phyloP scores from a whole-genome alignment of 1,284 basidiomycete species.

The Chalciporus sp. region DNA sequence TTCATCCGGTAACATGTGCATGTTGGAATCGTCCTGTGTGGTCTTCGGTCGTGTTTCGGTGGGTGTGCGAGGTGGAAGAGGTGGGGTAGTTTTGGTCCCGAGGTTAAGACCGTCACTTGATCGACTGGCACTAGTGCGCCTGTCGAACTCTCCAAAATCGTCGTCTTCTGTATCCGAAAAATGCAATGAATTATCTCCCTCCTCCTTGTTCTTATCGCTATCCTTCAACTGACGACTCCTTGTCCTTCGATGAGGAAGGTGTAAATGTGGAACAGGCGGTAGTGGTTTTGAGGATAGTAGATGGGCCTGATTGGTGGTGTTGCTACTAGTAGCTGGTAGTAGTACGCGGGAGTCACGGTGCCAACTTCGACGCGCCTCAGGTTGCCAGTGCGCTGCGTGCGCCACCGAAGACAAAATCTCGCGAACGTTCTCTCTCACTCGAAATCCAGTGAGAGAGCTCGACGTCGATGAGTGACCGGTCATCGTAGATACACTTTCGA shows the following conservation, averaged over 20 bases:
- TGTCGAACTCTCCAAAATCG: constrained; percentile 3
- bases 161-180: constrained; percentile 18
- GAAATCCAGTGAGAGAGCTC: not conserved
- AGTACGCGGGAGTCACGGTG: too few species aligned
- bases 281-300: not conserved
- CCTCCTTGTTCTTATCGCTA: constrained; percentile 8
- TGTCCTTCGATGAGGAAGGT: constrained; percentile 11
- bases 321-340: too few species aligned
- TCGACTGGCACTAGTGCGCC: not conserved
- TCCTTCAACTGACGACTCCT: constrained; percentile 22
- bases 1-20: constrained; percentile 27
- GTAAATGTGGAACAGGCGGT: constrained; percentile 7
- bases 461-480: not conserved
- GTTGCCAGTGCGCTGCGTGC: not conserved
- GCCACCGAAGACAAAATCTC: not conserved
- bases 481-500: not conserved
- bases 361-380: not conserved
- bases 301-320: not conserved
- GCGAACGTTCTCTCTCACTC: not conserved
- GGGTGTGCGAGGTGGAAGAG: not conserved
- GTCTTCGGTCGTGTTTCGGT: not conserved
- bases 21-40: not conserved
- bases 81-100: too few species aligned
- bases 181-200: constrained; percentile 18
- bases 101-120: too few species aligned